Evolutionary conservation across 208 protist species (phyloP), one percentile per base, ranked within the genome.

Genomic region (Trypanosoma brucei): DNA sequence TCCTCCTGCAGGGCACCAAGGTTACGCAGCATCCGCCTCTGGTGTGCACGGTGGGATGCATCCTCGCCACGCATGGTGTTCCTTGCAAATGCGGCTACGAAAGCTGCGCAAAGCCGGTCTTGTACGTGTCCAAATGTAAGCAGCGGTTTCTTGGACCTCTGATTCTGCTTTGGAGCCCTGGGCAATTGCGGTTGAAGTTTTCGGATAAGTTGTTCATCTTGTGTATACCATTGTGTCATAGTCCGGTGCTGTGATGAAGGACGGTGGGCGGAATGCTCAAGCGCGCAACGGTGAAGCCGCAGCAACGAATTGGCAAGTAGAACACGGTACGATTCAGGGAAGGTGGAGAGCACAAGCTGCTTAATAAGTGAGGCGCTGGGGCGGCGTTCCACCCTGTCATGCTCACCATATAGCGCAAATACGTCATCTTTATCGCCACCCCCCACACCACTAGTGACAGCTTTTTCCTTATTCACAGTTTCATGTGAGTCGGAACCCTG

Each of bases 1-100:
- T 77, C 48, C 3, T 70, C 55, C 33, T 62, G 37, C 34, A 92
- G 60, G 2, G 57, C 57, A 37, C 73, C 68, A 53, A 76, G 22
- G 63, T 92, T 92, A 9, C 85, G 79, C 30, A 69, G 22, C 4
- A 92, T 69, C 3, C 85, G 76, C 3, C 75, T 65, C 51, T 89
- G 82, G 49, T 88, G 85, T 22, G 66, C 63, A 38, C 75, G 76
- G 55, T 90, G 70, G n/a, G 79, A 67, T 3, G 69, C 81, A 57
- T 91, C 82, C 52, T 91, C 83, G 62, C 79, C 84, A 13, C 74
- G 76, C 67, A 93, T 68, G 14, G 82, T 93, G 52, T 84, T 74
- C 13, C 76, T 60, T 1, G 79, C 75, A 62, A 86, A 93, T 11
- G 84, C 75, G 1, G 87, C 83, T 0, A 93, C 71, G 60, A 81